These are phyloP conservation scores for Bonia amplexicaulis DNA, from an alignment of 176 grass and related monocot genomes.

Conservation along the genomic window DNA sequence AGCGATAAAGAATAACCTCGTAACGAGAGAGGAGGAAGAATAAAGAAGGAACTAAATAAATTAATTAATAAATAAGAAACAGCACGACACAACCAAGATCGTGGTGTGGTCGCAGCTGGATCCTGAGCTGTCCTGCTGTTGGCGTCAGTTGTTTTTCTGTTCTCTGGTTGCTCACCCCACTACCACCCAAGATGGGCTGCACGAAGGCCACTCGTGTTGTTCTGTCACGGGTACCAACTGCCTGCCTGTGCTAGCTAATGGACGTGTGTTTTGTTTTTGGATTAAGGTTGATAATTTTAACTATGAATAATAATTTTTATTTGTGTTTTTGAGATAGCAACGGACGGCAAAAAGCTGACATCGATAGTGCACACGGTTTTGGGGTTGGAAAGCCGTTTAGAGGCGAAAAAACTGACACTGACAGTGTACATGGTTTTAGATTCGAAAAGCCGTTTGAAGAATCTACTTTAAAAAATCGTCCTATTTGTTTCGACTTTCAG, in stretches of 20 bases:
- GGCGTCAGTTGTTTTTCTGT: conserved; percentile 37
- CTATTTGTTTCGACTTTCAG: no score
- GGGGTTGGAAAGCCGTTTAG: fast-evolving
- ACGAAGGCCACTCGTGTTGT: not conserved
- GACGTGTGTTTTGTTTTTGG: fast-evolving
- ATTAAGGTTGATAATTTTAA: fast-evolving
- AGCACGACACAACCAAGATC: conserved; percentile 24
- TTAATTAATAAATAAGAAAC: not conserved
- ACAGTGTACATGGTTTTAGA: no score
- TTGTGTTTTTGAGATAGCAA: no score
- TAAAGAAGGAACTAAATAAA: not conserved
- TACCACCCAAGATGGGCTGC: conserved; percentile 22
- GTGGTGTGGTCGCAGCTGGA: conserved; percentile 47
- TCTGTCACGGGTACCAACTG: conserved; percentile 8
- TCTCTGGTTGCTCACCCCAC: conserved; percentile 8
- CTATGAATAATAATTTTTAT: no score
- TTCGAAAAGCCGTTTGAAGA: no score
- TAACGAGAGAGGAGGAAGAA: not conserved
- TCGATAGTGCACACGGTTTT: no score
- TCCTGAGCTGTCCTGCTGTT: conserved; percentile 44
- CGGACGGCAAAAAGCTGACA: fast-evolving
- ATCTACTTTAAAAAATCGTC: no score
- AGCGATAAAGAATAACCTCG: no score
- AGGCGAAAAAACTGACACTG: no score
- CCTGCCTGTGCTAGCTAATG: not conserved